phyloP scores from a whole-genome alignment of 176 grass and related monocot genomes.

The Phyllostachys edulis region DNA sequence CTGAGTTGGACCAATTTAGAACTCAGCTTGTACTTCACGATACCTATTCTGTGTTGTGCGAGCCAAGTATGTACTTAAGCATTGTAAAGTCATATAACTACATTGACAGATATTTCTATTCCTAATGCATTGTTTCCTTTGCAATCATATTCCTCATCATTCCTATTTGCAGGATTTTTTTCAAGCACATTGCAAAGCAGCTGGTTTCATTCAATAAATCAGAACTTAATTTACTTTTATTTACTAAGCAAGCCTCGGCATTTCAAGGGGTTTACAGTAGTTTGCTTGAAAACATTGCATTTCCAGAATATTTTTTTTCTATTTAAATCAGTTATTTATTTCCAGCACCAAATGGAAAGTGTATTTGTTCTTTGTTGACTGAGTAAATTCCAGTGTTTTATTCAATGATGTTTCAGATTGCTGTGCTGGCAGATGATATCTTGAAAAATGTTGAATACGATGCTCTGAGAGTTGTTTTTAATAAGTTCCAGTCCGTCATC shows the following conservation, averaged over 20 bases:
- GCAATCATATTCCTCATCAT: background rate
- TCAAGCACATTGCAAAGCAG: background rate
- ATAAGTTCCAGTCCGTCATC: conserved; percentile 90
- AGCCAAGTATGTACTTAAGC: conserved; percentile 1
- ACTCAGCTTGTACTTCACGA: background rate
- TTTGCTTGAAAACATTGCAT: background rate
- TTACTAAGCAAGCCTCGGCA: background rate
- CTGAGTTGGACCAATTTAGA: background rate
- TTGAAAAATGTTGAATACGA: conserved; percentile 95
- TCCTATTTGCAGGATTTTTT: background rate
- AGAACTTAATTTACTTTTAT: background rate
- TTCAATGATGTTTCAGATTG: conserved; percentile 54
- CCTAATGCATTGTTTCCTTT: background rate
- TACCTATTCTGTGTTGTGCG: background rate
- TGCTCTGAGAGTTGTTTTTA: conserved; percentile 83
- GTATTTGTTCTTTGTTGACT: background rate
- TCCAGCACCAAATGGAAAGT: background rate
- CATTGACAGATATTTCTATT: background rate
- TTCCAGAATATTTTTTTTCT: background rate
- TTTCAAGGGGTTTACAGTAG: background rate
- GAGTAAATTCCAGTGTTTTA: background rate
- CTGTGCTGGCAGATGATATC: conserved; percentile 92
- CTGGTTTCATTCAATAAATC: background rate
- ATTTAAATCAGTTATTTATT: background rate
- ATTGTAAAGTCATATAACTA: background rate